Evolutionary conservation across 2,329 filamentous ascomycete species (phyloP).

Genomic region (Epichloe sp.): DNA sequence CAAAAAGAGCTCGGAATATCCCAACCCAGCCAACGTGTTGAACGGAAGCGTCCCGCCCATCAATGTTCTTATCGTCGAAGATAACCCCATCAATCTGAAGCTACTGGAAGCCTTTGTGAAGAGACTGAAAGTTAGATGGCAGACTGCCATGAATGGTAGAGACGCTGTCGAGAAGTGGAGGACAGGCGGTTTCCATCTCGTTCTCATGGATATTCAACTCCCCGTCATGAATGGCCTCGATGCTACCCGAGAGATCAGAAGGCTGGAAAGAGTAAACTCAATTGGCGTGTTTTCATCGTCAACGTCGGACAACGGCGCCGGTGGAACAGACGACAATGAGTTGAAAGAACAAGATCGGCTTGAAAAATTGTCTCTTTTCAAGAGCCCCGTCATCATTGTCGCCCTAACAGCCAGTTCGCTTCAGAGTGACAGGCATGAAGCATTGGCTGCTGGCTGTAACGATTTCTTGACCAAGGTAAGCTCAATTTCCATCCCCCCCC

Average conservation of each 20-base stretch:
- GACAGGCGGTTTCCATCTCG: slow-evolving; percentile 82
- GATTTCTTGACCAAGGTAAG: slow-evolving; percentile 93
- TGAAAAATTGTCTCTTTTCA: slow-evolving; percentile 60
- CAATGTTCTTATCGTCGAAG: slow-evolving; percentile 94
- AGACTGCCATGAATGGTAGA: slow-evolving; percentile 89
- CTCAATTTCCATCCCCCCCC: not conserved
- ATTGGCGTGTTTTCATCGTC: slow-evolving; percentile 85
- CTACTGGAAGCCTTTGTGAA: slow-evolving; percentile 94
- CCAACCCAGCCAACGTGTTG: slow-evolving; percentile 48
- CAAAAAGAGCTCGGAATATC: slow-evolving; percentile 36
- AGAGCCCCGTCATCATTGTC: slow-evolving; percentile 95
- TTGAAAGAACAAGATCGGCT: slow-evolving; percentile 55
- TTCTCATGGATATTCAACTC: slow-evolving; percentile 96
- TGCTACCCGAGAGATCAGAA: slow-evolving; percentile 85
- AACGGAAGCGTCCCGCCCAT: slow-evolving; percentile 85
- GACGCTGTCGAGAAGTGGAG: slow-evolving; percentile 93
- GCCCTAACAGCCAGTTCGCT: slow-evolving; percentile 88
- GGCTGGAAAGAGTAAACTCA: slow-evolving; percentile 78
- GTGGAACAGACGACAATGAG: slow-evolving; percentile 28
- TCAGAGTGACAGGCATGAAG: slow-evolving; percentile 91
- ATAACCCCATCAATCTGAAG: slow-evolving; percentile 95
- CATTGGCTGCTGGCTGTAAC: slow-evolving; percentile 88
- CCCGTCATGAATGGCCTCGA: slow-evolving; percentile 94
- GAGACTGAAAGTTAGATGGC: slow-evolving; percentile 86
- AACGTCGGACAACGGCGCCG: slow-evolving; percentile 40